These are phyloP conservation scores for Suillus occidentalis DNA, from an alignment of 768 basidiomycete genomes.

Conservation along the genomic window DNA sequence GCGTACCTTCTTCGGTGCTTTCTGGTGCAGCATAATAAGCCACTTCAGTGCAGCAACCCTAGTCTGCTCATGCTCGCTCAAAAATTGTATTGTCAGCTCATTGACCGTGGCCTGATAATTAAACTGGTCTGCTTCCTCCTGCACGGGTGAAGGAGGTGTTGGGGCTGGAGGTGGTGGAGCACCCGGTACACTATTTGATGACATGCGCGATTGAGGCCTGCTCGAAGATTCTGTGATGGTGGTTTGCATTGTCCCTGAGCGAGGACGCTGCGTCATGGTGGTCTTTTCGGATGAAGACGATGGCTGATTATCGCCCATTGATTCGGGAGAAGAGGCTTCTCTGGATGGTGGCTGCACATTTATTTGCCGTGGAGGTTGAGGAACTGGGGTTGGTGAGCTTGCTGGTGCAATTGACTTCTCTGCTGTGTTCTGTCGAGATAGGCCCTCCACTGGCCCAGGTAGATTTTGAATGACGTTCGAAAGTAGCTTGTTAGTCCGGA, in stretches of 20 bases:
- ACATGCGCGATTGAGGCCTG: constrained; percentile 64
- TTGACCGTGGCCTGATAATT: constrained; percentile 94
- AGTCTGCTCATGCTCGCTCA: constrained; percentile 97
- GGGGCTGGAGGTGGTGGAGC: constrained; percentile 33
- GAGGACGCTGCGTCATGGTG: constrained; percentile 30
- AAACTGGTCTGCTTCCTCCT: constrained; percentile 69
- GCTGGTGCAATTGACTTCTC: constrained; percentile 39
- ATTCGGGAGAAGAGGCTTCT: constrained; percentile 52
- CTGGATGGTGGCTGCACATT: constrained; percentile 44
- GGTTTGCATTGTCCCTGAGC: constrained; percentile 22
- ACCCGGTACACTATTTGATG: constrained; percentile 43
- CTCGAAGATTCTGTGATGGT: constrained; percentile 40
- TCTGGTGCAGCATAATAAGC: constrained; percentile 98
- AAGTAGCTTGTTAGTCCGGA: constrained; percentile 82
- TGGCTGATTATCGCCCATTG: constrained; percentile 32
- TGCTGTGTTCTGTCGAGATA: constrained; percentile 22
- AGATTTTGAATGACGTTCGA: constrained; percentile 83
- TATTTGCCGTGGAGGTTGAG: constrained; percentile 50
- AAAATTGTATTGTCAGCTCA: constrained; percentile 87
- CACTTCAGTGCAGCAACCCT: constrained; percentile 94
- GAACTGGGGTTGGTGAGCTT: constrained; percentile 56
- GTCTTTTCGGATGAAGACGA: constrained; percentile 37
- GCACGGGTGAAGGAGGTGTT: constrained; percentile 27
- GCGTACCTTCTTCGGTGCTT: constrained; percentile 89
- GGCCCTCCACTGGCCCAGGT: constrained; percentile 64